Conservation (phyloP, 2,329 filamentous ascomycete genomes). For the Alternaria postmessia region DNA sequence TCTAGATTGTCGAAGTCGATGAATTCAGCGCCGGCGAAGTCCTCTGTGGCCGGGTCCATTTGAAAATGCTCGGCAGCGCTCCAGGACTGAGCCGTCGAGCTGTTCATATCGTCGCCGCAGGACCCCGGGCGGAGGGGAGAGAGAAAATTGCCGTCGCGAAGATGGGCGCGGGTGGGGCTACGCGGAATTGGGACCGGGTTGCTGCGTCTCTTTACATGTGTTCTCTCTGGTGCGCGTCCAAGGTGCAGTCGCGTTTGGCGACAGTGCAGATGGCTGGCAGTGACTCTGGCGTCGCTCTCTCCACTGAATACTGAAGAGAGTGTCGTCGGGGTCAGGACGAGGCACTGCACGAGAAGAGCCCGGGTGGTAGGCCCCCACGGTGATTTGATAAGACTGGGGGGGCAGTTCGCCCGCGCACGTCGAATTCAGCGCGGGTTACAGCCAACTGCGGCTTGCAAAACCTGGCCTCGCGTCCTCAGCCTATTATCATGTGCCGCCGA, state of each 20-base stretch:
- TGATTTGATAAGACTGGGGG: conserved; percentile 25
- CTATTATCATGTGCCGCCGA: conserved; percentile 11
- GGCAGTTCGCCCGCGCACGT: conserved; percentile 16
- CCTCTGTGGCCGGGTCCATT: conserved; percentile 53
- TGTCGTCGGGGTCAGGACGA: conserved; percentile 14
- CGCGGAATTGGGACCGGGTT: conserved; percentile 7
- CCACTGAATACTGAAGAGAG: conserved; percentile 9
- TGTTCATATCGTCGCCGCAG: conserved; percentile 44
- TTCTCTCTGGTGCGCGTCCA: background rate
- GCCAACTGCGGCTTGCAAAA: conserved; percentile 8
- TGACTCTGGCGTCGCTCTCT: conserved; percentile 12
- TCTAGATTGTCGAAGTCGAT: conserved; percentile 51
- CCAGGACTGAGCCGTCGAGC: conserved; percentile 48
- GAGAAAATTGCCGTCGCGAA: conserved; percentile 20
- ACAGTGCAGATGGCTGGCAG: background rate
- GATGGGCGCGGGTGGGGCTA: conserved; percentile 16
- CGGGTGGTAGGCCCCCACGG: conserved; percentile 23
- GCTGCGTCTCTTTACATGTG: conserved; percentile 14
- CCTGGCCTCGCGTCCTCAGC: conserved; percentile 7
- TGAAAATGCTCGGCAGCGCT: conserved; percentile 48
- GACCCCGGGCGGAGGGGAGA: conserved; percentile 15
- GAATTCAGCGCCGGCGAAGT: conserved; percentile 54
- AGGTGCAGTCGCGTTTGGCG: background rate
- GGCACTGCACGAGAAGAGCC: conserved; percentile 19
- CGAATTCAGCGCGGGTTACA: conserved; percentile 7